phyloP scores from a whole-genome alignment of 2,329 filamentous ascomycete genomes.

The Epichloe aotearoae region DNA sequence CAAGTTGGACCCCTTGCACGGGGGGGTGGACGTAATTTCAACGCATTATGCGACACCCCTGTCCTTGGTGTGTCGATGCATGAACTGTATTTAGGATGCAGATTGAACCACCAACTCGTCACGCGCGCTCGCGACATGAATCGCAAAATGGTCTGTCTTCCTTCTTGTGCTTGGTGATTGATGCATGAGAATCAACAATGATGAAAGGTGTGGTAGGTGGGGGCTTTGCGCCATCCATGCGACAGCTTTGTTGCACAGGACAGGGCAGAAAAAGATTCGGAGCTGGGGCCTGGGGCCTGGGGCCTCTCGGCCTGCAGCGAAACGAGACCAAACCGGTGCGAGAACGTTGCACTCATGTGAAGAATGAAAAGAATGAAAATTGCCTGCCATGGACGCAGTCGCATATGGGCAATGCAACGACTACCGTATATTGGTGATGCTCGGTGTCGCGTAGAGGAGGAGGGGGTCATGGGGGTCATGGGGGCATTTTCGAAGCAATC shows the following conservation, averaged over 20 bases:
- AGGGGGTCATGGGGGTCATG: not conserved
- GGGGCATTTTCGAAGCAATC: slow-evolving; percentile 10
- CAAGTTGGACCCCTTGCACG: not conserved
- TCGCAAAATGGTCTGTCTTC: not conserved
- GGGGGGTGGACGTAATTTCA: not conserved
- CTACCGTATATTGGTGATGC: not conserved
- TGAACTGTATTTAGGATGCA: not conserved
- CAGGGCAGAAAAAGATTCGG: not conserved
- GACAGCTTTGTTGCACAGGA: not conserved
- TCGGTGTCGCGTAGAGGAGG: not conserved
- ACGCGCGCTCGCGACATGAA: not conserved
- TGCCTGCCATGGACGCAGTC: not conserved
- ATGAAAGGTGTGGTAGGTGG: not conserved
- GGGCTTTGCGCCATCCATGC: not conserved
- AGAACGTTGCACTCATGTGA: not conserved
- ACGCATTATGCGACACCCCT: slow-evolving; percentile 4
- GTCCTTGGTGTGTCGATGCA: not conserved
- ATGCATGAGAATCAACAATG: not conserved
- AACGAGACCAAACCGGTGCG: not conserved
- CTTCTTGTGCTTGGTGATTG: not conserved
- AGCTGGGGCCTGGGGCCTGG: not conserved
- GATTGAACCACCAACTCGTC: not conserved
- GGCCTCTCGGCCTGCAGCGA: not conserved
- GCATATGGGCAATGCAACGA: not conserved
- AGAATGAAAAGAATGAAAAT: not conserved